A percentile compares a stretch with the other conserved stretches of the same genome.
Evolutionary conservation across 192 early-diverging fungal genomes (phyloP).

Genomic region (Backusella morwellensis): DNA sequence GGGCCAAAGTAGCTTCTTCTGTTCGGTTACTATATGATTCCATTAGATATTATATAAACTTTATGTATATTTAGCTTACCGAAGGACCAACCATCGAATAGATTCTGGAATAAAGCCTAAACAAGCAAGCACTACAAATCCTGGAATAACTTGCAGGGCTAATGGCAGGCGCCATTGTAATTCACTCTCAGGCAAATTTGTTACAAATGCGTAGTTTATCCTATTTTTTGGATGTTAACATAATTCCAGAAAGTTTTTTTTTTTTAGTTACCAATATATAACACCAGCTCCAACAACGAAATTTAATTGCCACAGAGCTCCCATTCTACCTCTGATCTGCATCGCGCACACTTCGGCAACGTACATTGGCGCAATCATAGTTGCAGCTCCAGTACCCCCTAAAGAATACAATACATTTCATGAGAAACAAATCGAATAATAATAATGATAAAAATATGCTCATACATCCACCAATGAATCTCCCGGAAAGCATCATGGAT

Average conservation of each 20-base stretch:
- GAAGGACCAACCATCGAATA: neutral
- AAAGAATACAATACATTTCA: neutral
- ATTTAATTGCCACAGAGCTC: slow-evolving; percentile 6
- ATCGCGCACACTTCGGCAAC: neutral
- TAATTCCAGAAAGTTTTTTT: neutral
- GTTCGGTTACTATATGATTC: neutral
- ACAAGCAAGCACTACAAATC: neutral
- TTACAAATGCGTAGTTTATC: neutral
- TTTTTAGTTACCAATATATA: neutral
- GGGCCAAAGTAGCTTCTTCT: neutral
- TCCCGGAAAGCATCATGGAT: neutral
- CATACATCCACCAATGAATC: slow-evolving; percentile 6
- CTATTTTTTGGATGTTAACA: neutral
- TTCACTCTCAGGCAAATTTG: neutral
- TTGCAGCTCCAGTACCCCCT: slow-evolving; percentile 2
- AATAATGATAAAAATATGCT: neutral
- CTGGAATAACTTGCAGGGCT: slow-evolving; percentile 16
- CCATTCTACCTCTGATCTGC: slow-evolving; percentile 7
- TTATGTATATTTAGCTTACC: neutral
- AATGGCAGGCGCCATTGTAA: slow-evolving; percentile 16
- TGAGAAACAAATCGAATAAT: neutral
- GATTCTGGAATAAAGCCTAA: slow-evolving; percentile 6
- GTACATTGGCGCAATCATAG: slow-evolving; percentile 9
- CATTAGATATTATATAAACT: neutral
- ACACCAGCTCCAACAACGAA: neutral